Base-by-base conservation (phyloP, 768 basidiomycete genomes). In the Trametes cubensis region DNA sequence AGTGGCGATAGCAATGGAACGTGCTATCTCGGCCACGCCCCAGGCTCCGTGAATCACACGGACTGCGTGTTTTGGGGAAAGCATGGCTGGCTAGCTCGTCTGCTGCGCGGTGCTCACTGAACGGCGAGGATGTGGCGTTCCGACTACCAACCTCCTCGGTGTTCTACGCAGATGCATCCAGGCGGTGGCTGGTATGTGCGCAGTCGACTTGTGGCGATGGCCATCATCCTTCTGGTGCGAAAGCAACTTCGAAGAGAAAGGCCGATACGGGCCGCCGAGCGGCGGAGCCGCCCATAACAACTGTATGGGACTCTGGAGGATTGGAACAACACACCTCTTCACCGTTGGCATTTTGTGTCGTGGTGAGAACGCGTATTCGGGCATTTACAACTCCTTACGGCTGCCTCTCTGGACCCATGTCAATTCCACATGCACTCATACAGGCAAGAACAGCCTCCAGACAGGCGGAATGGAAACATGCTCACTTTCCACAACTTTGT, bases 131-230 rank as follows among this genome's bases (percentile, higher is more conserved):
- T 62, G 61, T 51, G 55, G 61, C 46, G 61, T 18, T 23, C 55
- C 49, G 50, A 40, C 18, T 53, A 26, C 55, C 55, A 51, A 57
- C 26, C 49, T 62, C 61, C 61, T 62, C 61, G 61, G 61, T 23
- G 20, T 56, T 26, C 44, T 40, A 41, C 34, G 34, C 34, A 34
- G 21, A 44, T 38, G 20, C 45, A 55, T 55, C 60, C 47, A 55
- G 54, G 54, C 30, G 30, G 21, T 15, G 20, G 18, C 21, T 23
- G 44, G 21, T 34, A 28, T 18, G 48, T n/a, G 40, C 54, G 8
- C 46, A 41, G 39, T 42, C 55, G 48, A 57, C 49, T 46, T 40
- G 55, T 62, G 61, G 61, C 61, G n/a, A 30, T 13, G 30, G 20
- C 41, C 17, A 45, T 51, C 58, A 50, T 5, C 38, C 55, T 39